phyloP scores from a whole-genome alignment of 805 yeast species.

The Sugiyamaella floridensis region DNA sequence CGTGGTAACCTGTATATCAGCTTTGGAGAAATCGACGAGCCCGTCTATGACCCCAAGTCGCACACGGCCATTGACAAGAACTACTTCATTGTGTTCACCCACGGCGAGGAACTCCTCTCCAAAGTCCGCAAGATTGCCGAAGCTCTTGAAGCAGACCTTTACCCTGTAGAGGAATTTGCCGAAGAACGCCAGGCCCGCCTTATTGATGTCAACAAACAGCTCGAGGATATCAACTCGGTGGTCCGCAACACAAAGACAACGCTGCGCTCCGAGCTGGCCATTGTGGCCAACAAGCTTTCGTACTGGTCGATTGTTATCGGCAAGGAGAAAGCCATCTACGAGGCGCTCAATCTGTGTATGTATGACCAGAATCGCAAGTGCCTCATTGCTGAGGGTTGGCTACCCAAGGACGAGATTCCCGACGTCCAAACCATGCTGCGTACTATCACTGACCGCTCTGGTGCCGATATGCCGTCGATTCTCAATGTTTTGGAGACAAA shows the following conservation, averaged over 20 bases:
- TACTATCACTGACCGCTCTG: conserved; percentile 47
- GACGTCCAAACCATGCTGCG: conserved; percentile 60
- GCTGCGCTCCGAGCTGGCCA: conserved; percentile 67
- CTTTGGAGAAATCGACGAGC: conserved; percentile 63
- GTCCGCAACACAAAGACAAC: conserved; percentile 60
- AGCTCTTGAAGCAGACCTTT: conserved; percentile 78
- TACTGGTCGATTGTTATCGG: conserved; percentile 64
- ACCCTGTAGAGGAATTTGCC: conserved; percentile 48
- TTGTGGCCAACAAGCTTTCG: conserved; percentile 66
- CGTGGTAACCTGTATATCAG: conserved; percentile 86
- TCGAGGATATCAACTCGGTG: conserved; percentile 54
- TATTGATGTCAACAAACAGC: conserved; percentile 38
- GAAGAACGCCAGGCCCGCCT: conserved; percentile 33
- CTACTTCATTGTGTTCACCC: conserved; percentile 84
- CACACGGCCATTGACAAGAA: conserved; percentile 60
- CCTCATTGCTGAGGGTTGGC: conserved; percentile 94
- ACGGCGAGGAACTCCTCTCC: conserved; percentile 67
- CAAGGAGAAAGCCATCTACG: conserved; percentile 78
- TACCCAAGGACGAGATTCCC: conserved; percentile 70
- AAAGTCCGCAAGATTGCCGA: conserved; percentile 80
- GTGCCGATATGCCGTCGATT: conserved; percentile 40
- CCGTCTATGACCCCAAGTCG: conserved; percentile 55
- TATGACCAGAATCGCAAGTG: conserved; percentile 80
- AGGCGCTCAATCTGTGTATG: conserved; percentile 70
- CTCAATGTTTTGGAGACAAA: conserved; percentile 60